These are phyloP conservation scores for Chaetomium globosum DNA, from an alignment of 2,329 filamentous ascomycete species.

Conservation along the genomic window DNA sequence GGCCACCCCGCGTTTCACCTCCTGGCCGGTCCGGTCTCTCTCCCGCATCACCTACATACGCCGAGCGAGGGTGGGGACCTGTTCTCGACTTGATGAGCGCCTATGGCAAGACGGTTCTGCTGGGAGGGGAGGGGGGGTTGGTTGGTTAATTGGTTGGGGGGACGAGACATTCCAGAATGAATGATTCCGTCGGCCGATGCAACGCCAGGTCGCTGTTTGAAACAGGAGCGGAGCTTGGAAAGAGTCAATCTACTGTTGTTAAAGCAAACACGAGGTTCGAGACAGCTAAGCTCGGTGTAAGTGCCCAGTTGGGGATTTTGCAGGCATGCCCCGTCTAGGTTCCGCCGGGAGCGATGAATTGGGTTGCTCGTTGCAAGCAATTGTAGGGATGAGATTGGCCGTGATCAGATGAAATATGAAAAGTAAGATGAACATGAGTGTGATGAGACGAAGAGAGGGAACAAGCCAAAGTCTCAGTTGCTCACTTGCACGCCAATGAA, in stretches of 20 bases:
- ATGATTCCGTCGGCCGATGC: not conserved
- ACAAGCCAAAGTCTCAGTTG: not conserved
- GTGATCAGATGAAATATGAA: not conserved
- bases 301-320: not conserved
- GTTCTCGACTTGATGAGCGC: not conserved
- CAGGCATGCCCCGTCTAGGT: not conserved
- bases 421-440: not conserved
- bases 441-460: no score
- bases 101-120: not conserved
- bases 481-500: no score
- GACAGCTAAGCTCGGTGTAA: not conserved
- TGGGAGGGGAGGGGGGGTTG: not conserved
- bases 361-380: not conserved
- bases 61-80: not conserved
- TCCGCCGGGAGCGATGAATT: not conserved
- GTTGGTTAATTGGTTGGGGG: not conserved
- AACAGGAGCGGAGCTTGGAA: slow-evolving; percentile 12
- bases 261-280: slow-evolving; percentile 1
- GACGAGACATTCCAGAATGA: not conserved
- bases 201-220: not conserved
- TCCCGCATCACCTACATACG: slow-evolving; percentile 4
- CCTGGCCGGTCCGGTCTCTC: slow-evolving; percentile 24
- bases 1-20: slow-evolving; percentile 35
- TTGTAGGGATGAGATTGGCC: not conserved
- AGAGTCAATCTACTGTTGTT: not conserved